Percentiles rank a stretch among this genome's conserved stretches.
Evolutionary conservation across 306 rosid species (phyloP).

Genomic region (Citrullus amarus): DNA sequence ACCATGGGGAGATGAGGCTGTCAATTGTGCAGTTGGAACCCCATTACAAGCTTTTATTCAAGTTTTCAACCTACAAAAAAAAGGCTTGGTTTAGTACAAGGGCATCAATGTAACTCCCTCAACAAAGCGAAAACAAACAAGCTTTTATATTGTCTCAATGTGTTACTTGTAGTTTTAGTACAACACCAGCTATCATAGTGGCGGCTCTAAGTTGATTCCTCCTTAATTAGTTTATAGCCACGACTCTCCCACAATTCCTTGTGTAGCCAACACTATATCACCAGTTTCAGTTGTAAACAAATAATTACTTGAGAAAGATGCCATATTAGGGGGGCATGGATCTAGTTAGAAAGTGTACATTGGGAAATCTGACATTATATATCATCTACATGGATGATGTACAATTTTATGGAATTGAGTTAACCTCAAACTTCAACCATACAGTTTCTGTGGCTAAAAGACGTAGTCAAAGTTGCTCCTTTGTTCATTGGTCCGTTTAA

Average conservation of each 20-base stretch:
- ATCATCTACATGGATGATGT: neutral
- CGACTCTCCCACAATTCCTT: neutral
- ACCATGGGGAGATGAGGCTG: neutral
- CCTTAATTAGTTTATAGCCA: neutral
- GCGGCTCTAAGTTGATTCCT: neutral
- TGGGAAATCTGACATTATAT: neutral
- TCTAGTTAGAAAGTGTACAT: neutral
- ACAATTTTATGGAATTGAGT: neutral
- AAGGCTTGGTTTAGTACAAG: no score
- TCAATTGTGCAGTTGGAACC: neutral
- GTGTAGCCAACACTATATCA: neutral
- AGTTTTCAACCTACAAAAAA: no score
- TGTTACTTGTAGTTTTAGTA: neutral
- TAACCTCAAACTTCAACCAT: neutral
- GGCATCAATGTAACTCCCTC: no score
- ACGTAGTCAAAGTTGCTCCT: neutral
- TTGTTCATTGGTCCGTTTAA: neutral
- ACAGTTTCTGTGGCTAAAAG: neutral
- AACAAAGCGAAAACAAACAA: no score
- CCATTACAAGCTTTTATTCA: neutral
- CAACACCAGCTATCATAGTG: neutral
- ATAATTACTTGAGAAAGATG: neutral
- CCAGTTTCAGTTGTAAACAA: neutral
- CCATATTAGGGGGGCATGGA: neutral
- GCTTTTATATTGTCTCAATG: neutral